phyloP scores from a whole-genome alignment of 306 rosid species.

The Medicago truncatula region MtrunA17r5.0-ANR NC_053048.1:31439001-31439500 shows the following conservation, averaged over 20 bases:
- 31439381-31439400: conserved; percentile 5
- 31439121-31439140: not conserved
- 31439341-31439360: too few species aligned
- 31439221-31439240: not conserved
- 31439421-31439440: not conserved
- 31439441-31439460: conserved; percentile 28
- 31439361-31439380: too few species aligned
- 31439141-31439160: too few species aligned
- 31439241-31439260: not conserved
- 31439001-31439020: conserved; percentile 90
- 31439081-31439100: conserved; percentile 84
- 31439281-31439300: not conserved
- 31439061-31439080: conserved; percentile 76
- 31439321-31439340: not conserved
- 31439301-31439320: not conserved
- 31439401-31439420: not conserved
- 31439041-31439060: conserved; percentile 93
- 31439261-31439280: not conserved
- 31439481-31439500: not conserved
- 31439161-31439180: too few species aligned
- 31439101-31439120: conserved; percentile 97
- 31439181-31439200: too few species aligned
- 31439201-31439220: not conserved
- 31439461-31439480: conserved; percentile 7
- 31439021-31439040: conserved; percentile 84